A percentile compares a stretch with the other conserved stretches of the same genome.
Conservation (phyloP, 805 yeast genomes). For the Pichia paraexigua region DNA sequence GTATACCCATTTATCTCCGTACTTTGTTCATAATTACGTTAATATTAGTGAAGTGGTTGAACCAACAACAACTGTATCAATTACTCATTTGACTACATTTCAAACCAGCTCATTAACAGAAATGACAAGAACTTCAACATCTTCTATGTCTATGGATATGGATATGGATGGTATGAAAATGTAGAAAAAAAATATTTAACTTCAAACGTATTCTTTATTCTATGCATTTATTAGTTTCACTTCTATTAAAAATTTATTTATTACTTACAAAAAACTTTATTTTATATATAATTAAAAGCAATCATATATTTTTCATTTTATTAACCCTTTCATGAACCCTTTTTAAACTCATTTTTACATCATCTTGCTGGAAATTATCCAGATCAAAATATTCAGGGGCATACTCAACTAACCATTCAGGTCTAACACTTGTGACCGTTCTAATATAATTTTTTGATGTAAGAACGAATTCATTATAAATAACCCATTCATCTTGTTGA, state of each 20-base stretch:
- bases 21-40: too few relatives aligned
- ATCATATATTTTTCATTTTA: conserved; percentile 25
- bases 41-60: too few relatives aligned
- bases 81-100: too few relatives aligned
- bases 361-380: conserved; percentile 58
- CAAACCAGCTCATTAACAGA: background rate
- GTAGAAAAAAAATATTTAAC: background rate
- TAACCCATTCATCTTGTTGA: conserved; percentile 87
- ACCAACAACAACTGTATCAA: too few relatives aligned
- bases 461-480: conserved; percentile 91
- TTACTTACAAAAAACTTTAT: background rate
- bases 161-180: background rate
- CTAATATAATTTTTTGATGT: conserved; percentile 91
- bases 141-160: background rate
- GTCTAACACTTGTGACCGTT: conserved; percentile 83
- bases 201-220: too few relatives aligned
- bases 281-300: background rate
- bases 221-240: too few relatives aligned
- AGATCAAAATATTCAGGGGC: conserved; percentile 68
- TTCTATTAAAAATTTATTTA: background rate
- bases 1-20: too few relatives aligned
- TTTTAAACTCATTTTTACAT: conserved; percentile 61
- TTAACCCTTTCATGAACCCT: conserved; percentile 44
- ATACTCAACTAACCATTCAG: conserved; percentile 85
- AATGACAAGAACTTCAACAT: background rate